Conservation (phyloP, 2,329 filamentous ascomycete genomes). For the Hypomyces perniciosus region DNA sequence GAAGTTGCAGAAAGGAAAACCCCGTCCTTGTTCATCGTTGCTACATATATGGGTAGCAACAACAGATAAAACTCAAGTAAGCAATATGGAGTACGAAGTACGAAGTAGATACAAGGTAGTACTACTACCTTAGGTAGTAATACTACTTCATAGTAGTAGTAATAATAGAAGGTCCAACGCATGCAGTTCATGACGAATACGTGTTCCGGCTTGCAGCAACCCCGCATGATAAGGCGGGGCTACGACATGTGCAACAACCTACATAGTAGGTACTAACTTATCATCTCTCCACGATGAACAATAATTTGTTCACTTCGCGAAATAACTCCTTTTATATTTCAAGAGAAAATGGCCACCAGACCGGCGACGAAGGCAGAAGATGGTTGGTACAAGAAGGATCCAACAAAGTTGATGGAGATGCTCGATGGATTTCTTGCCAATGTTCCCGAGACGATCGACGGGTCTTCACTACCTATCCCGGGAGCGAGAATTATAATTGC, state of each 20-base stretch:
- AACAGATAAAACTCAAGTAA: too few species aligned
- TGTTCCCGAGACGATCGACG: slow-evolving; percentile 62
- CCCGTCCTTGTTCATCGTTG: too few species aligned
- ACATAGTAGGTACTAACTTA: too few species aligned
- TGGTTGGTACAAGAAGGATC: slow-evolving; percentile 73
- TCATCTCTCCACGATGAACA: neutral
- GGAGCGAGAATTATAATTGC: slow-evolving; percentile 83
- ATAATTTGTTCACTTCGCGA: neutral
- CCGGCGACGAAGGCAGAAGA: slow-evolving; percentile 67
- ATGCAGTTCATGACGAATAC: too few species aligned
- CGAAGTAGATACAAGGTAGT: too few species aligned
- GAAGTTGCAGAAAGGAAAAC: too few species aligned
- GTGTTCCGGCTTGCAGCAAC: neutral
- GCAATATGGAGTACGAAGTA: too few species aligned
- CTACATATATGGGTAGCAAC: too few species aligned
- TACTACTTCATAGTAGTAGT: too few species aligned
- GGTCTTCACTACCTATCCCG: slow-evolving; percentile 55
- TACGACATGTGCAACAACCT: neutral
- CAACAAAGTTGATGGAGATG: slow-evolving; percentile 54
- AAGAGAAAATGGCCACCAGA: slow-evolving; percentile 23
- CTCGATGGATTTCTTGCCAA: slow-evolving; percentile 68
- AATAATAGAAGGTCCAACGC: too few species aligned
- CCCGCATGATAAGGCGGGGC: slow-evolving; percentile 13
- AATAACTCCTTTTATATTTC: neutral
- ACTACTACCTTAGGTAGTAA: too few species aligned